phyloP scores from a whole-genome alignment of 257 asterid genomes.

The Solanum chiquidenum region DNA sequence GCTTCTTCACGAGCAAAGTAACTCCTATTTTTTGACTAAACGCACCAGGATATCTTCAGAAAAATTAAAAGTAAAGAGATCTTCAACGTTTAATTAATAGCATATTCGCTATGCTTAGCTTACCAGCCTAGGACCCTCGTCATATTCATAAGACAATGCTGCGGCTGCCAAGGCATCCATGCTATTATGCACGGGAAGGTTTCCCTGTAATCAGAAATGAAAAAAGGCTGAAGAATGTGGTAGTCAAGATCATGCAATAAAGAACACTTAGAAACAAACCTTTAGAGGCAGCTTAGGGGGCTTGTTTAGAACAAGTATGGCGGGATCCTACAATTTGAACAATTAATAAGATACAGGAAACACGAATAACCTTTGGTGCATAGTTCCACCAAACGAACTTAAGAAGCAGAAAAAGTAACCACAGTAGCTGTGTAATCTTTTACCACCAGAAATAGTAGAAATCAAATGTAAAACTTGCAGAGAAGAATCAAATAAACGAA shows the following conservation, averaged over 20 bases:
- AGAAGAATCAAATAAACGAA: background rate
- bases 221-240: background rate
- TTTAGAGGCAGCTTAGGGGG: slow-evolving; percentile 92
- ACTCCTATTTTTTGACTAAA: background rate
- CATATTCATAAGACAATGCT: slow-evolving; percentile 73
- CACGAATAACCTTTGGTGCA: background rate
- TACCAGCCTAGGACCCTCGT: slow-evolving; percentile 93
- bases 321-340: slow-evolving; percentile 60
- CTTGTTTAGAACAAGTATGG: slow-evolving; percentile 73
- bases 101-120: slow-evolving; percentile 2
- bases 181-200: slow-evolving; percentile 78
- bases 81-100: background rate
- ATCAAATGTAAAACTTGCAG: background rate
- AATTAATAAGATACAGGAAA: slow-evolving; percentile 1
- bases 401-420: background rate
- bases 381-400: background rate
- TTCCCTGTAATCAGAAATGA: slow-evolving; percentile 37
- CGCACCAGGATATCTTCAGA: background rate
- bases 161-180: slow-evolving; percentile 99
- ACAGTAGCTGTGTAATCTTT: background rate
- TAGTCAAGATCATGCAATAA: background rate
- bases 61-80: background rate
- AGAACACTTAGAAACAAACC: slow-evolving; percentile 30
- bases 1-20: background rate
- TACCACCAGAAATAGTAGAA: background rate